A percentile compares a stretch with the other conserved stretches of the same genome.
phyloP scores from a whole-genome alignment of 257 asterid species.

The Parsonsia alboflavescens region DNA sequence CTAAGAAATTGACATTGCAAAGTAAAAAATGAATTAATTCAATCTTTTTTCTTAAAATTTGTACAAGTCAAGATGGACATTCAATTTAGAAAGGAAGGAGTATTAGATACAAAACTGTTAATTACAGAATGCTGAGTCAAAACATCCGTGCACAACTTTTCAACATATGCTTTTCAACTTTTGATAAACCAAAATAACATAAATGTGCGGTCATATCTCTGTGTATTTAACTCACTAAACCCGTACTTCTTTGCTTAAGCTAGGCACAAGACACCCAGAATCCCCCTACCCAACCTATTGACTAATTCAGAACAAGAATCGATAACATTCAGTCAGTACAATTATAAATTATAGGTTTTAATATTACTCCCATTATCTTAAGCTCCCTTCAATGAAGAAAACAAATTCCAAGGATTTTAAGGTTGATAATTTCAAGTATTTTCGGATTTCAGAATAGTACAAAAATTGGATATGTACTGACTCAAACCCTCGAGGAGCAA shows the following conservation, averaged over 20 bases:
- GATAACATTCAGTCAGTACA: neutral
- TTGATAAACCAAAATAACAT: neutral
- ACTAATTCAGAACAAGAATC: neutral
- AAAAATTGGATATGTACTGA: constrained; percentile 30
- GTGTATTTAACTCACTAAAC: neutral
- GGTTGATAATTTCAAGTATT: neutral
- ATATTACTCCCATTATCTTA: neutral
- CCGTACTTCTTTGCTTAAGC: neutral
- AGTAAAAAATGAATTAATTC: no score
- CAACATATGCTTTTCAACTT: neutral
- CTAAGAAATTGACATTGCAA: no score
- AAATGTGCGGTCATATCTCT: neutral
- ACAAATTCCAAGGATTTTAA: neutral
- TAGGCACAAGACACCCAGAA: neutral
- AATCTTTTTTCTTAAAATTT: no score
- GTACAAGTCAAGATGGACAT: no score
- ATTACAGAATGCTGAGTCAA: neutral
- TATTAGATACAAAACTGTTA: neutral
- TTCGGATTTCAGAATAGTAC: no score
- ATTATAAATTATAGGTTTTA: neutral
- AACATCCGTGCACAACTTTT: neutral
- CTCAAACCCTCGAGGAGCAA: constrained; percentile 97
- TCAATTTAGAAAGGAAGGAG: no score
- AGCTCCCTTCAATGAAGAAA: neutral
- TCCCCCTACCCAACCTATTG: neutral